phyloP scores from a whole-genome alignment of 305 asterid genomes.

The Rubia peregrina region DNA sequence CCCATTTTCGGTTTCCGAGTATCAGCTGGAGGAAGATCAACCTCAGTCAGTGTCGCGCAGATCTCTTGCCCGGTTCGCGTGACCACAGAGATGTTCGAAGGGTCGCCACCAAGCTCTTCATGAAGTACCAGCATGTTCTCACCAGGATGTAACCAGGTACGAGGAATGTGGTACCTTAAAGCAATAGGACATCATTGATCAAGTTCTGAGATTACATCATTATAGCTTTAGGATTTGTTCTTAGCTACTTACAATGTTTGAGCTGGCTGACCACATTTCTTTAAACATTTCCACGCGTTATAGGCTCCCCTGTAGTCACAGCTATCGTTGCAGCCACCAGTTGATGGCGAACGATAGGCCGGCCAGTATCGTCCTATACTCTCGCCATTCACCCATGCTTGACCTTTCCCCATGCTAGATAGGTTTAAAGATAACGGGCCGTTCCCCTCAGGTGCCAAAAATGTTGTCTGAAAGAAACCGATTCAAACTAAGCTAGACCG shows the following conservation, averaged over 20 bases:
- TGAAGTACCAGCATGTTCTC: conserved; percentile 63
- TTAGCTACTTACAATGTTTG: conserved; percentile 48
- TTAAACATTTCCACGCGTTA: conserved; percentile 53
- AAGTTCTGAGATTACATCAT: background rate
- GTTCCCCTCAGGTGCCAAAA: conserved; percentile 54
- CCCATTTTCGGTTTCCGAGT: conserved; percentile 42
- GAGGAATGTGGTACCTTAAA: conserved; percentile 61
- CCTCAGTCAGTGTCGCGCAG: conserved; percentile 45
- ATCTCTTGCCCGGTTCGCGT: conserved; percentile 38
- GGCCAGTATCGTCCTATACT: conserved; percentile 75
- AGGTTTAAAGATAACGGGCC: conserved; percentile 56
- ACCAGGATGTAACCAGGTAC: conserved; percentile 56
- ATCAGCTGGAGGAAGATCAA: conserved; percentile 56
- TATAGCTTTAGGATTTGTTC: background rate
- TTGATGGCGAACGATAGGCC: conserved; percentile 56
- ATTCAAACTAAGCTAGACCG: conserved; percentile 2
- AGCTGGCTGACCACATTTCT: conserved; percentile 73
- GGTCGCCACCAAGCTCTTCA: conserved; percentile 75
- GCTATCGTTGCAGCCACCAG: conserved; percentile 47
- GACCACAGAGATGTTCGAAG: conserved; percentile 42
- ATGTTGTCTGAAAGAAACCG: conserved; percentile 34
- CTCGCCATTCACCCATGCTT: conserved; percentile 72
- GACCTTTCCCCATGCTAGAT: conserved; percentile 72
- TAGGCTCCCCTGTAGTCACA: conserved; percentile 78
- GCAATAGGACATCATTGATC: background rate